Base-by-base conservation (phyloP, 345 rosid species). In the Eucalyptus cloeziana region DNA sequence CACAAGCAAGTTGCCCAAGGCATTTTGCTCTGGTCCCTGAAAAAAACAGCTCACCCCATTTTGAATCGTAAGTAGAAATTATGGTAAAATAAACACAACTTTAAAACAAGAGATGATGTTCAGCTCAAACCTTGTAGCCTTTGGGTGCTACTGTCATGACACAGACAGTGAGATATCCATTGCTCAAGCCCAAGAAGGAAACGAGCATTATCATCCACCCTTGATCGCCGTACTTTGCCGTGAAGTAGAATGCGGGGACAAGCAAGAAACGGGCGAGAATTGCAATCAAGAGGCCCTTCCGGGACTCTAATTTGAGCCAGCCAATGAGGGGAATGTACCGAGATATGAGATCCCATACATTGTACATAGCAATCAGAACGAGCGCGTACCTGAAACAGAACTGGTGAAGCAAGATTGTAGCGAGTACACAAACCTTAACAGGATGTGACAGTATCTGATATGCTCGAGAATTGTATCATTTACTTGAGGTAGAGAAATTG, bases 11-110 rank as follows among this genome's bases (percentile, higher is more conserved):
- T 98, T 98, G 27, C 99, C 99, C 89, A 98, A 71, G 1, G 99
- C 99, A 90, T 98, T 98, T 88, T 96, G 96, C 93, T 97, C 98
- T 16, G 99, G 99, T 17, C 98, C 99, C 99, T 95, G 81, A 88
- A 91, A 89, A 89, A 44, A 31, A 43, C 43, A 58, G 31, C 27
- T 17, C 81, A 54, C 27, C 31, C 56, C 54, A 19, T 86, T 24
- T 30, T 33, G 31, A 86, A 62, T 47, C 13, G 2, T 30, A 50
- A 27, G 80, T 49, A 54, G 45, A 40, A 67, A 15, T 44, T 45
- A 31, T 14, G 10, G 16, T 22, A 27, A 80, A 87, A 43, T 69
- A 85, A 33, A 40, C 22, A 1, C 21, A 47, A 40, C 58, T 44
- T 47, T 7, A 10, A 31, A 25, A 45, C 21, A 37, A 17, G 51